Evolutionary conservation across 2,329 filamentous ascomycete genomes (phyloP), one percentile per base, ranked within the genome.

Genomic region (Cladosporium sp.): DNA sequence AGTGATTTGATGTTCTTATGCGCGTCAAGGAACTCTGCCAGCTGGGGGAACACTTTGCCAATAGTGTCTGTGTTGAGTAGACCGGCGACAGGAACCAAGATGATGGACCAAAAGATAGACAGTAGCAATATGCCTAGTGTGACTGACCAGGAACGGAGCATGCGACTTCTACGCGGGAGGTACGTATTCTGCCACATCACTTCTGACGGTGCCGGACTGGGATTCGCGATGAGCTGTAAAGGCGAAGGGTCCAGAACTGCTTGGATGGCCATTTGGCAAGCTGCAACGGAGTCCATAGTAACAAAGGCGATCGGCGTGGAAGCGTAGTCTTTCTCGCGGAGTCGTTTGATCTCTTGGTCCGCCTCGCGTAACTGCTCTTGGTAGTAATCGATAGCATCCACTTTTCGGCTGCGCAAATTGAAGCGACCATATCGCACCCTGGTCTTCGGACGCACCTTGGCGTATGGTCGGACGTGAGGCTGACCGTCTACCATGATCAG

Each of bases 141-240:
- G 62, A 99, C 88, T 4, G 80, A 78, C 92, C 93, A 97, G 0
- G 90, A 86, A 63, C 90, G 85, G 25, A 89, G 70, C 73, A 92
- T 88, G 14, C 94, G 87, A 62, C 84, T 82, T 9, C 84, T 81
- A 2, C 90, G 86, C 5, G 89, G 84, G 2, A 92, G 76, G 69
- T 99, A 99, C 0, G 92, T 97, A 69, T 97, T 97, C 63, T 82
- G 82, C 94, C 95, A 99, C 11, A 97, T 85, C n/a, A 99, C 87
- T 70, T 97, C 93, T 0, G 89, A 86, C 0, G 94, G 94, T 1
- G 93, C 87, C 0, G 94, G 94, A 2, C 93, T 92, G 28, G 89
- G 83, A 60, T 91, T 92, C 8, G 93, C 92, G 56, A 96, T 79
- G 5, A 99, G 82, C 61, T 89, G 88, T 59, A 92, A 87, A 0